Percentiles rank a stretch among this genome's conserved stretches.
Evolutionary conservation across 768 basidiomycete genomes (phyloP).

Genomic region (Strobilomyces echinocephalus): DNA sequence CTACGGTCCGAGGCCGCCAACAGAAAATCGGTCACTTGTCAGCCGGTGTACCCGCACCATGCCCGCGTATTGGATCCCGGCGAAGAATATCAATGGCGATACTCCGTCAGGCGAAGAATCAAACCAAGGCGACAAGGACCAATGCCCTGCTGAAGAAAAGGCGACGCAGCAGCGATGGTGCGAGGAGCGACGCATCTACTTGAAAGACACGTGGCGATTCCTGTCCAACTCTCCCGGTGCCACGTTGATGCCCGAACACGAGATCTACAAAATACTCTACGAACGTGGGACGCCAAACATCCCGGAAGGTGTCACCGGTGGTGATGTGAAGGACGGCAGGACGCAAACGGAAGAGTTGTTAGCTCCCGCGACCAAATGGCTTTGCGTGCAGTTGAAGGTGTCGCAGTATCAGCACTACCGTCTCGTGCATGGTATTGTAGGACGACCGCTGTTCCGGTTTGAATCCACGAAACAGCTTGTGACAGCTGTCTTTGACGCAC

Average conservation of each 20-base stretch:
- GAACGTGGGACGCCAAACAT: background rate
- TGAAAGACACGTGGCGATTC: constrained; percentile 9
- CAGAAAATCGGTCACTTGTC: background rate
- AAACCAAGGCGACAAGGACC: no score
- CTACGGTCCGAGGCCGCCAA: background rate
- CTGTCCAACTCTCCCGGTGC: background rate
- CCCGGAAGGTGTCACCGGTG: background rate
- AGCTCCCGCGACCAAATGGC: background rate
- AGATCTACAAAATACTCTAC: constrained; percentile 1
- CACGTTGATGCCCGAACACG: background rate
- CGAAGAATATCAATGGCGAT: background rate
- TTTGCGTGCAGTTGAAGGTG: background rate
- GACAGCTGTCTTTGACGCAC: background rate
- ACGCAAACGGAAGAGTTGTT: background rate
- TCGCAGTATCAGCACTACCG: background rate
- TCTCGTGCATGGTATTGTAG: background rate
- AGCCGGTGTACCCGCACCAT: constrained; percentile 1
- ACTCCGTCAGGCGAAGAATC: background rate
- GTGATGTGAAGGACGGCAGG: background rate
- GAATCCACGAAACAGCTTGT: background rate
- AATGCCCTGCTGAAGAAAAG: background rate
- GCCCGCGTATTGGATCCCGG: background rate
- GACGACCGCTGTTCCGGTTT: background rate
- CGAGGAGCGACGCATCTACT: background rate
- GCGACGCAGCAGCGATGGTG: no score